phyloP scores from a whole-genome alignment of 2,329 filamentous ascomycete genomes.

The Xylariaceae sp. region DNA sequence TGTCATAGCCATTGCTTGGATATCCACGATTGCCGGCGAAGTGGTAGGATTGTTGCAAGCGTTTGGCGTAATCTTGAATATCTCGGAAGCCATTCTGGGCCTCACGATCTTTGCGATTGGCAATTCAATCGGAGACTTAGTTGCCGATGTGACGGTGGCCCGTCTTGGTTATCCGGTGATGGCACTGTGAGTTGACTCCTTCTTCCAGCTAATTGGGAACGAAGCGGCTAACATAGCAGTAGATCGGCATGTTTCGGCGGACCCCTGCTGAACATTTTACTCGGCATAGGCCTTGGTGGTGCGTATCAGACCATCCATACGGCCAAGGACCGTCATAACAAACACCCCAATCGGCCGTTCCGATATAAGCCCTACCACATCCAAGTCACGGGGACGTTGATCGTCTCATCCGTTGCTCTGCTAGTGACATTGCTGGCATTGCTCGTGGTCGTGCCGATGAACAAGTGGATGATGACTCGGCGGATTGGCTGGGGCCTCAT shows the following conservation, averaged over 20 bases:
- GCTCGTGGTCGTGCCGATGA: constrained; percentile 75
- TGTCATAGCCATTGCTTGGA: constrained; percentile 88
- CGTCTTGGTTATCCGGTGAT: constrained; percentile 93
- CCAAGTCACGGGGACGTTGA: constrained; percentile 74
- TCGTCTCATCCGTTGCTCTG: constrained; percentile 80
- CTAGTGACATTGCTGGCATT: constrained; percentile 73
- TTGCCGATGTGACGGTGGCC: constrained; percentile 91
- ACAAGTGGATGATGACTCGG: constrained; percentile 78
- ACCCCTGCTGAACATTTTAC: constrained; percentile 92
- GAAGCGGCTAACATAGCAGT: constrained; percentile 15
- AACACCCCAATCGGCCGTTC: constrained; percentile 60
- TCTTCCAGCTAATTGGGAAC: not conserved
- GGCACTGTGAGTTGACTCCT: constrained; percentile 57
- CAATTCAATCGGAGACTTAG: constrained; percentile 88
- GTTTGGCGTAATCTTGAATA: constrained; percentile 83
- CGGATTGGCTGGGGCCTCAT: constrained; percentile 79
- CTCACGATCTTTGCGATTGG: constrained; percentile 95
- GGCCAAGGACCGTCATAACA: constrained; percentile 59
- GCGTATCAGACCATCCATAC: constrained; percentile 77
- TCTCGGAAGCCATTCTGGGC: constrained; percentile 90
- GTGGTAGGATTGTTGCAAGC: constrained; percentile 94
- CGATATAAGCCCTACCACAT: constrained; percentile 75
- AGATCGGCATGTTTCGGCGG: constrained; percentile 94
- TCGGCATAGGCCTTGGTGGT: constrained; percentile 89
- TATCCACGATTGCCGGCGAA: constrained; percentile 90